Base-by-base conservation (phyloP, 352 stramenopile genomes). In the Globisporangium spiculum region DNA sequence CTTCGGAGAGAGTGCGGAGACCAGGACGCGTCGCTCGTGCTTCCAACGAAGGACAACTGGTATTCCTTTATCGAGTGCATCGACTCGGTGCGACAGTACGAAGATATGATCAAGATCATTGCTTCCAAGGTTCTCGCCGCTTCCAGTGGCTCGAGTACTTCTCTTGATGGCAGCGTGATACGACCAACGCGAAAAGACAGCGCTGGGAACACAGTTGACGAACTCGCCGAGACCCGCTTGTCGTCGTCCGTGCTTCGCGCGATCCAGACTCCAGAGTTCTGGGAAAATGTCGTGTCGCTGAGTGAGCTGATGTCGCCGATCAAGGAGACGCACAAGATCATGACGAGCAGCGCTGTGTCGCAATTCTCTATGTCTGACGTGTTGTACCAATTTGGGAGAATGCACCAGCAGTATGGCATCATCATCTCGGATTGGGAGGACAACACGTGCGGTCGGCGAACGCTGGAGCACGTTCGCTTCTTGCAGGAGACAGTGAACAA, bases 71-170 rank as follows among this genome's bases (percentile, higher is more conserved):
- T 93, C 57, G 85, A 93, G 70, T 81, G 80, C 66, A 80, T 93
- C 16, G 83, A 93, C 71, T 93, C 82, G 4, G 79, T 92, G 64
- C 81, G 83, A 8, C 85, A 93, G 60, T 92, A 88, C 66, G 83
- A 92, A 72, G 85, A 93, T 48, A 88, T 91, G 83, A 90, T 93
- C 70, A 93, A 93, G 70, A 90, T 91, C 52, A 89, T 93, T 41
- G 78, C 83, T 4, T 80, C 77, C 0, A 89, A 89, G 67, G 78
- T 86, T 46, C 60, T 81, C 27, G 67, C 74, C 30, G 78, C 75
- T 0, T 75, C 69, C 2, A 62, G 53, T 27, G 54, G 36, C 8
- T 12, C 56, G 0, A 36, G 3, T 50, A 9, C 10, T 38, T 48
- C 63, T 63, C 4, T 7, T 50, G 32, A 34, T 7, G 8, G 60